Conservation (phyloP, 2,329 filamentous ascomycete species). For the Neocatenulostroma microsporum region DNA sequence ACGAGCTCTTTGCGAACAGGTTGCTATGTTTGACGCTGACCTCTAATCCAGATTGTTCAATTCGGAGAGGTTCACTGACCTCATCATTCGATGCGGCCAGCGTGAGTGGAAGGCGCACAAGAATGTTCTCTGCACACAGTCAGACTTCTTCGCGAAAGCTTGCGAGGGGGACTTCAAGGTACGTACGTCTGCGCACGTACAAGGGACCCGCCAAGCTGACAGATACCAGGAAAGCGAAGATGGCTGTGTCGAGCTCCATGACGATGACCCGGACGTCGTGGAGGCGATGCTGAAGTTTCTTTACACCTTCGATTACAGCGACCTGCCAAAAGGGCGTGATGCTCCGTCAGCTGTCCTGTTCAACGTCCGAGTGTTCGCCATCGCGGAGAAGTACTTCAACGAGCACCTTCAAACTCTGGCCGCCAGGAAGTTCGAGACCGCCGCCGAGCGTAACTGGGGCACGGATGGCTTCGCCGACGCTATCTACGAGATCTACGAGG, state of each 20-base stretch:
- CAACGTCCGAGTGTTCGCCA: conserved; percentile 7
- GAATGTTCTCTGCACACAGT: conserved; percentile 16
- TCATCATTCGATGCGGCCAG: conserved; percentile 14
- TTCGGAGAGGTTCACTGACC: conserved; percentile 11
- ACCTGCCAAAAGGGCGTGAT: too few relatives aligned
- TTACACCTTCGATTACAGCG: conserved; percentile 7
- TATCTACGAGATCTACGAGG: conserved; percentile 3
- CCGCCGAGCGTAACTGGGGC: neutral
- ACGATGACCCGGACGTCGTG: conserved; percentile 5
- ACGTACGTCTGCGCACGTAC: too few relatives aligned
- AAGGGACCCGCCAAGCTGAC: neutral
- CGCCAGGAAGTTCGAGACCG: neutral
- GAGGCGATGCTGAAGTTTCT: conserved; percentile 6
- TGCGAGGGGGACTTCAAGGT: conserved; percentile 10
- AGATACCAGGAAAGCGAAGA: conserved; percentile 3
- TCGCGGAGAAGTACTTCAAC: conserved; percentile 9
- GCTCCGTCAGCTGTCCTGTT: conserved; percentile 2
- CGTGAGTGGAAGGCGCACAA: conserved; percentile 15
- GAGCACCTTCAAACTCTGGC: conserved; percentile 3
- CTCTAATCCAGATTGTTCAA: neutral
- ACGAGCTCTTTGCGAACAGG: too few relatives aligned
- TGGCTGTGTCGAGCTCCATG: conserved; percentile 4
- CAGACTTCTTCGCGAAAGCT: conserved; percentile 14
- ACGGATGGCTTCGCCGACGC: conserved; percentile 3
- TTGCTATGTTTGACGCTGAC: too few relatives aligned